A percentile compares a stretch with the other conserved stretches of the same genome.
These are phyloP conservation scores for Endotrypanum monterogeii DNA, from an alignment of 208 protist genomes.

Conservation along the genomic window DNA sequence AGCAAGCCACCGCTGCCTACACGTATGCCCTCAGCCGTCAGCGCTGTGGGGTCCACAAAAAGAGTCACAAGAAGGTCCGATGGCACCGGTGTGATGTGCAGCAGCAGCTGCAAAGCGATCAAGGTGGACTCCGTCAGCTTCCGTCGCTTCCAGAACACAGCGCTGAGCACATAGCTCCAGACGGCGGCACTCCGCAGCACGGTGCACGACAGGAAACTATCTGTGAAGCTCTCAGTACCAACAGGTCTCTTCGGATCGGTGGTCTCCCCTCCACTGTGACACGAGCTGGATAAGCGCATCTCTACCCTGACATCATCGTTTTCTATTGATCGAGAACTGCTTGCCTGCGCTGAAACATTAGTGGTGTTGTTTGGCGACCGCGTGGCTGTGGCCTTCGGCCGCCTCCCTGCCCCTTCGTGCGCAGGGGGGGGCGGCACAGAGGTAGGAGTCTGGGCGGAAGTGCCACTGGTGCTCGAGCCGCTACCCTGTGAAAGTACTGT, in stretches of 20 bases:
- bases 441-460: neutral
- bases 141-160: slow-evolving; percentile 53
- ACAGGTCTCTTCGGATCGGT: neutral
- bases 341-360: neutral
- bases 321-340: slow-evolving; percentile 1
- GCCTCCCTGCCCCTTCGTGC: slow-evolving; percentile 1
- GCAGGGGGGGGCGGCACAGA: slow-evolving; percentile 3
- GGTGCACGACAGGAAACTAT: slow-evolving; percentile 11
- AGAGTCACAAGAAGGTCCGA: slow-evolving; percentile 34
- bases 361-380: neutral
- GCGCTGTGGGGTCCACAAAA: slow-evolving; percentile 28
- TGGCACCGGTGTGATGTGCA: slow-evolving; percentile 30
- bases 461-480: neutral
- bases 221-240: neutral
- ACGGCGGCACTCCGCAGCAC: slow-evolving; percentile 17
- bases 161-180: slow-evolving; percentile 53
- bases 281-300: slow-evolving; percentile 13
- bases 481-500: slow-evolving; percentile 6
- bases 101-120: slow-evolving; percentile 43
- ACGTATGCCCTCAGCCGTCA: slow-evolving; percentile 5
- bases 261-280: neutral
- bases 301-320: neutral
- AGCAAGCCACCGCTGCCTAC: neutral
- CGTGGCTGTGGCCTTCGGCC: neutral
- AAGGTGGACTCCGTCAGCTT: slow-evolving; percentile 48